These are phyloP conservation scores for Pelargonium australe DNA, from an alignment of 441 rosid species.

Conservation along the genomic window DNA sequence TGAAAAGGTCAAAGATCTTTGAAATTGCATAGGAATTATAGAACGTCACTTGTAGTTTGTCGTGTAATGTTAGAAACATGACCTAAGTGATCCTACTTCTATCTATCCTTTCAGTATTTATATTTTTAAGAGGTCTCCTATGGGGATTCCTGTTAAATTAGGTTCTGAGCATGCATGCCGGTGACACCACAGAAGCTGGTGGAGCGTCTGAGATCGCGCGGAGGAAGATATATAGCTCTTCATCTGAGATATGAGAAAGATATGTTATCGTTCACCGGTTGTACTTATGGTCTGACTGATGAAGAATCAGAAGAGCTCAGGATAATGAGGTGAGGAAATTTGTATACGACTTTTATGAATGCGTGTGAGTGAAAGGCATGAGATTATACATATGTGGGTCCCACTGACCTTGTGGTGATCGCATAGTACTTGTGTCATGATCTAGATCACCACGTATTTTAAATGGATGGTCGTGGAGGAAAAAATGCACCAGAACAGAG, in stretches of 20 bases:
- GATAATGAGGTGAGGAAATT: constrained; percentile 60
- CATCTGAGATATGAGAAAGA: constrained; percentile 96
- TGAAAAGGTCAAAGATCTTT: not conserved
- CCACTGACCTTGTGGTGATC: no score
- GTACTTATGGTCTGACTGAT: constrained; percentile 73
- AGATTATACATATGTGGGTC: no score
- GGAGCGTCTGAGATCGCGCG: constrained; percentile 67
- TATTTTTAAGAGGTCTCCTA: constrained; percentile 81
- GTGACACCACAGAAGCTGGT: constrained; percentile 93
- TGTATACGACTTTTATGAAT: not conserved
- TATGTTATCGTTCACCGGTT: constrained; percentile 94
- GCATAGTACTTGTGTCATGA: no score
- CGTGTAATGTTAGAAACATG: constrained; percentile 3
- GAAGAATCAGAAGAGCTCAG: constrained; percentile 74
- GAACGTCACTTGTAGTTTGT: no score
- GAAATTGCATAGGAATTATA: not conserved
- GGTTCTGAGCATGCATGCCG: constrained; percentile 91
- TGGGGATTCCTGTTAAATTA: constrained; percentile 83
- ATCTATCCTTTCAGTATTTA: constrained; percentile 26
- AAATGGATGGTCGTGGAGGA: no score
- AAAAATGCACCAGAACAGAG: no score
- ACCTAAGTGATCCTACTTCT: constrained; percentile 16
- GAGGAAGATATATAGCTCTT: constrained; percentile 76
- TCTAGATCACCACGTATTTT: no score
- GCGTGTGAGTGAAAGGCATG: no score